These are phyloP conservation scores for Gossypium herbaceum DNA, from an alignment of 345 rosid genomes.

Conservation along the genomic window DNA sequence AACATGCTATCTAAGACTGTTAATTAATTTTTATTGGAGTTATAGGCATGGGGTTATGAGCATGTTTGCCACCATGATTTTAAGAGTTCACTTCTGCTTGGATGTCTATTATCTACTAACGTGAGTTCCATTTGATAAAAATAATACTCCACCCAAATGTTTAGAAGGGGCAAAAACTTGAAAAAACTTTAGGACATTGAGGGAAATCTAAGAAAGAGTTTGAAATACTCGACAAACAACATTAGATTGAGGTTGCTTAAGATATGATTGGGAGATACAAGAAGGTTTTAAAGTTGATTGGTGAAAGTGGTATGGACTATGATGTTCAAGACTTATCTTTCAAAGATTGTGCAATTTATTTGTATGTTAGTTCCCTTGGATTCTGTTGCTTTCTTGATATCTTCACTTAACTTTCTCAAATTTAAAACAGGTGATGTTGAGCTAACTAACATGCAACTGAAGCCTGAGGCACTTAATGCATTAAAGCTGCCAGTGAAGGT, in stretches of 20 bases:
- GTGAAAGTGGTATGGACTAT: neutral
- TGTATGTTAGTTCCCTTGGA: neutral
- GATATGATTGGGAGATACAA: neutral
- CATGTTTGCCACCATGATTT: neutral
- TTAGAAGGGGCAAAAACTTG: neutral
- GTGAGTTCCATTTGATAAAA: neutral
- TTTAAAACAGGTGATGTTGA: slow-evolving; percentile 75
- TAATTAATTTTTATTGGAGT: neutral
- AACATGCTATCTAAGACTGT: too few relatives aligned
- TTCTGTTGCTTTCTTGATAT: neutral
- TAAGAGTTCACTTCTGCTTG: neutral
- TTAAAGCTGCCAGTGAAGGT: slow-evolving; percentile 95
- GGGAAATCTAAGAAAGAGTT: neutral
- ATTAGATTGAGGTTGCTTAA: neutral
- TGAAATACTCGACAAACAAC: neutral
- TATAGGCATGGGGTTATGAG: neutral
- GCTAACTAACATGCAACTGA: slow-evolving; percentile 92
- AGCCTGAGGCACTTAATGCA: slow-evolving; percentile 98
- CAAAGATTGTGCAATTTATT: neutral
- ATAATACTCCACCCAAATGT: neutral
- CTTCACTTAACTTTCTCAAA: neutral
- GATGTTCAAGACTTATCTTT: neutral
- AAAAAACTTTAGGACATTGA: neutral
- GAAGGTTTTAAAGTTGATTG: neutral
- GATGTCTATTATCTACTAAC: neutral